Evolutionary conservation across 345 rosid genomes (phyloP).

Genomic region (Arabidopsis thaliana): DNA sequence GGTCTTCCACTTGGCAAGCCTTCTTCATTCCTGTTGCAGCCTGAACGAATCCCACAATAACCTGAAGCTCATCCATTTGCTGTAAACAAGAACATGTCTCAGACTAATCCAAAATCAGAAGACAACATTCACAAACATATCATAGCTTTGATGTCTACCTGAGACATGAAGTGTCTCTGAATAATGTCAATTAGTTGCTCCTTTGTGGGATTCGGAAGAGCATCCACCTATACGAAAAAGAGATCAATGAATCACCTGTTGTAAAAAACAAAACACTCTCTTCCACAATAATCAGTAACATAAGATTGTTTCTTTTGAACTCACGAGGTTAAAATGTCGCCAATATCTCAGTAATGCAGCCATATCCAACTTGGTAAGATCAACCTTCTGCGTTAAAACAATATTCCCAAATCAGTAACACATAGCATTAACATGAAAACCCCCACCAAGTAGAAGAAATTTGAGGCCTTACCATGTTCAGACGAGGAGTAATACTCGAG

Average conservation of each 20-base stretch:
- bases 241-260: background rate
- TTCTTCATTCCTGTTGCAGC: conserved; percentile 85
- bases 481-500: conserved; percentile 60
- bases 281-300: background rate
- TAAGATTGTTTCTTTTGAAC: conserved; percentile 23
- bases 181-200: conserved; percentile 83
- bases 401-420: conserved; percentile 6
- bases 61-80: conserved; percentile 99
- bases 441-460: background rate
- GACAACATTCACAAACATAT: background rate
- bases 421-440: background rate
- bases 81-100: conserved; percentile 36
- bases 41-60: conserved; percentile 89
- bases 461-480: conserved; percentile 57
- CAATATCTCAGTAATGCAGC: conserved; percentile 85
- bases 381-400: conserved; percentile 64
- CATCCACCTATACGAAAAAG: conserved; percentile 62
- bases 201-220: conserved; percentile 79
- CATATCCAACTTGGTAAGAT: conserved; percentile 91
- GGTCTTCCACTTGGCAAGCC: conserved; percentile 55
- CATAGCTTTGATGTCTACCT: conserved; percentile 54
- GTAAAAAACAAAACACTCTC: background rate
- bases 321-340: conserved; percentile 93
- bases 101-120: background rate
- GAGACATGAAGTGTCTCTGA: conserved; percentile 94